These are phyloP conservation scores for Malassezia restricta DNA, from an alignment of 1,284 basidiomycete species.

Conservation along the genomic window DNA sequence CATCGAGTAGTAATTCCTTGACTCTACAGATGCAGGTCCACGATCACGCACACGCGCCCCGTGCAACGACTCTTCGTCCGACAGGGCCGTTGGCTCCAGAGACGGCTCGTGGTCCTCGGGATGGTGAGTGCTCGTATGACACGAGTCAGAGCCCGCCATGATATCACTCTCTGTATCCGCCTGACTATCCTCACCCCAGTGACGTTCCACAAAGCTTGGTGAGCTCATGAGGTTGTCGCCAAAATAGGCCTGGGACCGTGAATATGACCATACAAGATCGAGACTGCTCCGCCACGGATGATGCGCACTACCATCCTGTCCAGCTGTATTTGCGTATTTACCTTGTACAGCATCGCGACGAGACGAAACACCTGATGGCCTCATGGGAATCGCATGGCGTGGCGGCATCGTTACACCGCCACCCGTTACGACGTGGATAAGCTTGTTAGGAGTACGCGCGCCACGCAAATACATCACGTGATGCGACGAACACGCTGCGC, in stretches of 20 bases:
- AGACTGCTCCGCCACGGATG: slow-evolving; percentile 32
- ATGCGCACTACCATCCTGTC: slow-evolving; percentile 1
- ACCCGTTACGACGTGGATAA: too few relatives aligned
- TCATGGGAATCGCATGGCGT: slow-evolving; percentile 13
- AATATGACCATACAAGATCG: slow-evolving; percentile 45
- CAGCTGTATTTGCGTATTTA: background rate
- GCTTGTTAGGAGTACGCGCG: too few relatives aligned
- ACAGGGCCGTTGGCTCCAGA: background rate
- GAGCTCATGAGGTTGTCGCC: slow-evolving; percentile 44
- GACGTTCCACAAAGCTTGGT: slow-evolving; percentile 37
- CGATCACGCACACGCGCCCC: slow-evolving; percentile 11
- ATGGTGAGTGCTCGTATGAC: slow-evolving; percentile 15
- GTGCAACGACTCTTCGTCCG: slow-evolving; percentile 1
- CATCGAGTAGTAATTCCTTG: background rate
- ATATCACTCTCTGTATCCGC: slow-evolving; percentile 15
- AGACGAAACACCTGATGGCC: background rate
- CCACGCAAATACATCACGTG: too few relatives aligned
- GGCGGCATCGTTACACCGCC: slow-evolving; percentile 2
- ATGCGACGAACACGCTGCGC: too few relatives aligned
- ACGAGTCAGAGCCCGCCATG: slow-evolving; percentile 20
- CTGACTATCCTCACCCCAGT: slow-evolving; percentile 24
- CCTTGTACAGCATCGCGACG: background rate
- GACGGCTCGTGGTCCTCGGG: slow-evolving; percentile 16
- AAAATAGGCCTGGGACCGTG: slow-evolving; percentile 44
- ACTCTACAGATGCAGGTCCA: background rate